Evolutionary conservation across 2,329 filamentous ascomycete genomes (phyloP), one percentile per base, ranked within the genome.

Genomic region (Lasiodiplodia gonubiensis): DNA sequence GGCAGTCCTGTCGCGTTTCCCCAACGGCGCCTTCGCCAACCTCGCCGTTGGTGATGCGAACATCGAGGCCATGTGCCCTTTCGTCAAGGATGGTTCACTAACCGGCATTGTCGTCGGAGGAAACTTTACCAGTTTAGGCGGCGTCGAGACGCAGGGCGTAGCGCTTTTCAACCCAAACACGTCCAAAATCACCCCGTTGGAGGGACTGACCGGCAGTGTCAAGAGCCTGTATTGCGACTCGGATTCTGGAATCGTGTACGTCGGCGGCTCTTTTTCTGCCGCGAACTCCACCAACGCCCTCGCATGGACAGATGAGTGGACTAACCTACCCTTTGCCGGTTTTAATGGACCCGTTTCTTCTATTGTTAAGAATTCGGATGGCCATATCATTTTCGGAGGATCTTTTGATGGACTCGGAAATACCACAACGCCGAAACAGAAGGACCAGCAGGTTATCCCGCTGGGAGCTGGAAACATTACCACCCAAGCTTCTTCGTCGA

Each of bases 301-400:
- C 72, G 87, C 91, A 14, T 98, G 93, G 93, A 86, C 83, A 11
- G 82, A 88, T 35, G 88, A 87, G 59, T 97, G 92, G 90, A 86
- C 86, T 23, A 91, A 92, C 74, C 81, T 99, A 67, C 91, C 94
- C 2, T 99, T 99, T 81, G 89, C 89, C 49, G 96, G 96, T 25
- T 97, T 99, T 81, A 98, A 98, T 79, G 94, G 94, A 30, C 92
- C 92, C 2, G 93, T 99, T 63, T 88, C 88, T 70, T 91, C 94
- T 46, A 98, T 99, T 72, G 86, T 89, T 61, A 93, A 92, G 80
- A 88, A 90, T 23, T 84, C 89, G 1, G 91, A 92, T 72, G 92
- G 92, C 10, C 91, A 96, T 75, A 92, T 99, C 70, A 87, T 98
- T 66, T 99, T 97, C 76, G 96, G 93, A 55, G 95, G 95, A 60